Conservation (phyloP, 768 basidiomycete species). For the Macrolepiota fuliginosa region DNA sequence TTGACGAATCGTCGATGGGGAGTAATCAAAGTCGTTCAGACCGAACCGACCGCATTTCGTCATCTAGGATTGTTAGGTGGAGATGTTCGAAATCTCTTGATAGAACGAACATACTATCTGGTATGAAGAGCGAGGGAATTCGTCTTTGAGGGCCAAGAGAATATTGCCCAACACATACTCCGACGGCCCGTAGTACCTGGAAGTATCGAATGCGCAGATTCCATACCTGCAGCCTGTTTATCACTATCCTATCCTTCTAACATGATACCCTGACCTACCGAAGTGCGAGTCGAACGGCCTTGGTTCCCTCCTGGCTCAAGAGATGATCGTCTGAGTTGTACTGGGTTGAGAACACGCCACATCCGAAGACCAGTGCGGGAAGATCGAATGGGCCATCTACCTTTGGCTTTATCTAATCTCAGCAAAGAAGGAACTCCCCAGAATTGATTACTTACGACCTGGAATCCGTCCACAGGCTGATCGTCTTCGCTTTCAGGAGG, state of each 20-base stretch:
- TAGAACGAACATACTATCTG: conserved; percentile 48
- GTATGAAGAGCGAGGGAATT: conserved; percentile 80
- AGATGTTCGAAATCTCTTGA: not conserved
- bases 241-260: not conserved
- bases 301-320: conserved; percentile 52
- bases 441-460: conserved; percentile 29
- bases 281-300: conserved; percentile 71
- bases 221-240: conserved; percentile 57
- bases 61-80: conserved; percentile 44
- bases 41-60: conserved; percentile 88
- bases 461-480: conserved; percentile 33
- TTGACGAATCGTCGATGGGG: conserved; percentile 58
- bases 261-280: conserved; percentile 44
- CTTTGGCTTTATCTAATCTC: conserved; percentile 21
- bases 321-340: conserved; percentile 67
- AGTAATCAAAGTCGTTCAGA: conserved; percentile 67
- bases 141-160: conserved; percentile 52
- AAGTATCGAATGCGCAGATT: conserved; percentile 78
- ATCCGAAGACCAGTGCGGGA: conserved; percentile 64
- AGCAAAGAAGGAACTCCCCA: not conserved
- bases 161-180: conserved; percentile 74
- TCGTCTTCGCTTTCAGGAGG: conserved; percentile 33
- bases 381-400: conserved; percentile 35
- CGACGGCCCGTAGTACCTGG: conserved; percentile 77
- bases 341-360: conserved; percentile 62